phyloP scores from a whole-genome alignment of 257 asterid genomes.

The Lithospermum erythrorhizon region DNA sequence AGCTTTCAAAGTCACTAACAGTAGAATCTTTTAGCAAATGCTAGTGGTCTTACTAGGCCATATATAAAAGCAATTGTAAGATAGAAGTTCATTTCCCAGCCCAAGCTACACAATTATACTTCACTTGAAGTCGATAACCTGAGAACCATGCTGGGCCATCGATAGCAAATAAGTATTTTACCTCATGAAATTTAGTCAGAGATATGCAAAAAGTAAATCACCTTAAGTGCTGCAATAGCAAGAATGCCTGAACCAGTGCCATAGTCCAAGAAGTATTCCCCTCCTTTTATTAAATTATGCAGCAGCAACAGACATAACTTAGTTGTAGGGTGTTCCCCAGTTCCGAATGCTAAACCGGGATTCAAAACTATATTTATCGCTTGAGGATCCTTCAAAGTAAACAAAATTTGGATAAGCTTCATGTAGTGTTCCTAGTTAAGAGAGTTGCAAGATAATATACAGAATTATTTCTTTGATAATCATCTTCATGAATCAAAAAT shows the following conservation, averaged over 20 bases:
- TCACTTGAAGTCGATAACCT: not conserved
- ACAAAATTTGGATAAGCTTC: not conserved
- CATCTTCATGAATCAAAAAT: not conserved
- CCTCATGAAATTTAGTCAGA: not conserved
- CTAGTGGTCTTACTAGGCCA: not conserved
- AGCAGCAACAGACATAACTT: constrained; percentile 71
- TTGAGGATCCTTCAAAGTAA: constrained; percentile 42
- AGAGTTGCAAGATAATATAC: not conserved
- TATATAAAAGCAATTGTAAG: not conserved
- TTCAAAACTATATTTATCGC: constrained; percentile 68
- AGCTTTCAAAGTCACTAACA: too few relatives aligned
- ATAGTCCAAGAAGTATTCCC: constrained; percentile 75
- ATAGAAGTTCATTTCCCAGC: not conserved
- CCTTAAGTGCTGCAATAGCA: constrained; percentile 89
- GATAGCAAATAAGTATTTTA: not conserved
- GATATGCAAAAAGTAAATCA: constrained; percentile 9
- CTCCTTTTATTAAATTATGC: constrained; percentile 59
- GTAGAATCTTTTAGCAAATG: not conserved
- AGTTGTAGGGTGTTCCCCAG: constrained; percentile 94
- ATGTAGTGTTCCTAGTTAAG: not conserved
- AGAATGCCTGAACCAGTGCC: constrained; percentile 97
- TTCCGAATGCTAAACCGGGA: constrained; percentile 96
- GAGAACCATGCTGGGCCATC: not conserved
- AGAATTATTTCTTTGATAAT: too few relatives aligned
- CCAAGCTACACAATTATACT: not conserved